These are phyloP conservation scores for Zygosaccharomyces rouxii DNA, from an alignment of 805 yeast genomes.

Conservation along the genomic window DNA sequence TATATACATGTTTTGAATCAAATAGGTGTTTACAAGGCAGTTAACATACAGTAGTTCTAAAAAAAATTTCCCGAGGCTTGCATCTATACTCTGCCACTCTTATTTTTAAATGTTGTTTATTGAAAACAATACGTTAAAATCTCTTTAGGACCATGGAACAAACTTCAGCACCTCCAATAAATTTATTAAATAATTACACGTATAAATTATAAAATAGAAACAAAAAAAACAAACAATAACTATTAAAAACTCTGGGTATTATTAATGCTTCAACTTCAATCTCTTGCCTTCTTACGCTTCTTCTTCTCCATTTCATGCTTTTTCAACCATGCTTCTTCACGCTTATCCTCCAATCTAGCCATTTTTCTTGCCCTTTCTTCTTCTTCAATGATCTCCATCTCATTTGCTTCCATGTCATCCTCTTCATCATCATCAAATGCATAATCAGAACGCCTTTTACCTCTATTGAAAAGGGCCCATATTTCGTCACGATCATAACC, in stretches of 20 bases:
- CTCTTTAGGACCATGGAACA: not conserved
- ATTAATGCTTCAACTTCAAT: not conserved
- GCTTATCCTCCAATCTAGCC: slow-evolving; percentile 72
- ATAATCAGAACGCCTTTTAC: slow-evolving; percentile 47
- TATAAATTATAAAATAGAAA: not conserved
- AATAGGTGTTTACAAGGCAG: too few species aligned
- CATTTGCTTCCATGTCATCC: slow-evolving; percentile 90
- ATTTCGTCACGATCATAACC: slow-evolving; percentile 82
- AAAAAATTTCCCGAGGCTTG: too few species aligned
- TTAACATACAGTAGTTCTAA: too few species aligned
- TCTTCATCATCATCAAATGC: slow-evolving; percentile 47
- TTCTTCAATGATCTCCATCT: slow-evolving; percentile 80
- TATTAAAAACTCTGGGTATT: not conserved
- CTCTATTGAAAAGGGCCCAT: slow-evolving; percentile 77
- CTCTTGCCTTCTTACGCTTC: slow-evolving; percentile 25
- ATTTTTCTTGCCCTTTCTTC: slow-evolving; percentile 63
- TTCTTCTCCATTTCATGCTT: slow-evolving; percentile 44
- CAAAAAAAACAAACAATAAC: not conserved
- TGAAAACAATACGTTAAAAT: not conserved
- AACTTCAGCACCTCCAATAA: not conserved
- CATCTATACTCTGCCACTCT: too few species aligned
- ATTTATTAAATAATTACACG: not conserved
- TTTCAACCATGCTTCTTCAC: slow-evolving; percentile 61
- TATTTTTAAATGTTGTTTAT: not conserved
- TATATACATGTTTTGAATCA: too few species aligned